Base-by-base conservation (phyloP, 306 rosid genomes). In the Corylus avellana region DNA sequence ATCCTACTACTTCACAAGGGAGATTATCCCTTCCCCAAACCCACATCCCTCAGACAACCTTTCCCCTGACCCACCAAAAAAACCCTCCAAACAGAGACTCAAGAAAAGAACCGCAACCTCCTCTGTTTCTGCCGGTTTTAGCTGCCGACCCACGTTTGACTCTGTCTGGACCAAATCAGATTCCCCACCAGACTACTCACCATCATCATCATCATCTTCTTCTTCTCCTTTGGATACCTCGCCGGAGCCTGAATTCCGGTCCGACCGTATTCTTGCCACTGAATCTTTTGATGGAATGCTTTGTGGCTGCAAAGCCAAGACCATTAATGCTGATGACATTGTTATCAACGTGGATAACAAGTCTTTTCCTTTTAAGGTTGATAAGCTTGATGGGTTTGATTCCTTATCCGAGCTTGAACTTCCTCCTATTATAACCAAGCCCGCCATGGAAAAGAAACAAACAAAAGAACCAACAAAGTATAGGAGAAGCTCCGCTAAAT, bases 1-100 rank as follows among this genome's bases (percentile, higher is more conserved):
- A 72, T 95, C 98, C 44, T 89, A 95, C 85, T 82, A 95, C 84
- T 91, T 95, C 79, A 83, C 94, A 5, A 87, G 98, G 27, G 88
- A 92, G 47, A 92, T 91, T 12, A 54, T 47, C 82, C 77, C 86
- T 56, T 84, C 88, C 70, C 63, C 80, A 9, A 81, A 85, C 70
- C 83, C 77, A 55, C 81, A 75, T 66, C 8, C 35, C 63, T 72
- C 78, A 53, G 56, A 81, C 76, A 67, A 64, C 62, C 70, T 53
- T 77, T 82, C 62, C 62, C 77, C 72, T 64, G 90, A 85, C 53
- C 77, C 84, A 25, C 90, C 88, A 11, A 87, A 86, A 85, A 89
- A 85, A 87, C 81, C 98, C 13, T 67, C 90, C 73, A 84, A 87
- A 83, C 91, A 84, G 27, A 88, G 79, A 76, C 50, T 64, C 13